Base-by-base conservation (phyloP, 768 basidiomycete genomes). In the Mycena chlorophos region DNA sequence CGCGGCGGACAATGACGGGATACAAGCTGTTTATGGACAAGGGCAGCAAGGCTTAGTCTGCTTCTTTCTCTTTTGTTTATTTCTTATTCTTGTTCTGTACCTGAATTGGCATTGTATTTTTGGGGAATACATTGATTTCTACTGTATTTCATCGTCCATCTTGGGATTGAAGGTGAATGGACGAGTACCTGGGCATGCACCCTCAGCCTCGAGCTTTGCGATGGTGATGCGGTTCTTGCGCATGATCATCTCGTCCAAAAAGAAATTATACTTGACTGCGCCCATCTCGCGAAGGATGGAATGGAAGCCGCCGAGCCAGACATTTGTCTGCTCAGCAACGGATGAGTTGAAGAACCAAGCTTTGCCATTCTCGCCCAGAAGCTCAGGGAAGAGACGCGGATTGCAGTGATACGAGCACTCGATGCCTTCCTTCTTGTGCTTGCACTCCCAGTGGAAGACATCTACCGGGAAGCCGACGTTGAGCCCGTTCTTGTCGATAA, bases 391-490 rank as follows among this genome's bases (percentile, higher is more conserved):
- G 0, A 28, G 46, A 0, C 52, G 34, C 0, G 71, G 67, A 17
- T 56, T 56, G 25, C 55, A 56, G 26, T 56, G 49, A 20, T 51
- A 51, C 5, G 49, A 48, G 28, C 55, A 56, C 17, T 42, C 55
- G 23, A 17, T 51, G 25, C 72, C 65, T 0, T 38, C 57, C 27
- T 66, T 57, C 10, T 64, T 69, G 61, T 76, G 75, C 53, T 76
- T 76, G 17, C 60, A 63, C 16, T 68, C 66, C 62, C 66, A 72
- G 31, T 77, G 76, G 28, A 75, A 77, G 0, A 73, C 69, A 30
- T 77, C 71, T 0, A 77, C 70, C 1, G 57, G 56, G 1, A 74
- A 60, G 1, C 67, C 63, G 13, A 70, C 58, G 10, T 49, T 48
- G 16, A 47, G 10, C n/a, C n/a, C n/a, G n/a, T n/a, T n/a, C n/a